Conservation (phyloP, 768 basidiomycete genomes). For the Leucosporidium creatinivorum region DNA sequence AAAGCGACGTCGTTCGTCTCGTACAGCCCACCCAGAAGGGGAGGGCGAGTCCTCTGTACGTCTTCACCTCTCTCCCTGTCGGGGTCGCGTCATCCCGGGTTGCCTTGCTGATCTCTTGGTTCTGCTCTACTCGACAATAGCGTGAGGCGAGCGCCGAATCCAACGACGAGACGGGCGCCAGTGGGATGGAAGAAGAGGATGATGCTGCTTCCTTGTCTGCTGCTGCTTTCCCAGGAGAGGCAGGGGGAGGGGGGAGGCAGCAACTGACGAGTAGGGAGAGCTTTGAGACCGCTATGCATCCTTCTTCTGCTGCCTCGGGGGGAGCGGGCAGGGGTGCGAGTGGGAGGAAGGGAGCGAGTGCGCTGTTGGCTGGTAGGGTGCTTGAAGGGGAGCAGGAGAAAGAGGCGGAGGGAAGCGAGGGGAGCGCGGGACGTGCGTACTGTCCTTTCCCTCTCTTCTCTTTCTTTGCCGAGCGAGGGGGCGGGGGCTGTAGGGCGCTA, state of each 20-base stretch:
- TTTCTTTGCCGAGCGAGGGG: too few relatives aligned
- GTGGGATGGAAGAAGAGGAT: background rate
- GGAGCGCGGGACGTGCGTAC: conserved; percentile 15
- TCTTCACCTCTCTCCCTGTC: background rate
- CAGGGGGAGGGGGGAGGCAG: background rate
- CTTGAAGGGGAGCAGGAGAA: background rate
- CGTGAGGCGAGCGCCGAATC: conserved; percentile 31
- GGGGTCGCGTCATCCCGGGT: too few relatives aligned
- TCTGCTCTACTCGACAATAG: conserved; percentile 4
- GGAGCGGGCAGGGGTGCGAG: too few relatives aligned
- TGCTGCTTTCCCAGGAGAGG: background rate
- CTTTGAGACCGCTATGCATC: background rate
- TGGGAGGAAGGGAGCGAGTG: too few relatives aligned
- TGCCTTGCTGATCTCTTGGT: background rate
- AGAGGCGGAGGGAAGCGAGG: background rate
- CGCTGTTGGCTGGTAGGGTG: too few relatives aligned
- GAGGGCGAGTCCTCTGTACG: background rate
- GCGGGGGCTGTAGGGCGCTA: too few relatives aligned
- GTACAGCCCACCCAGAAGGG: too few relatives aligned
- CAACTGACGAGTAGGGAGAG: background rate
- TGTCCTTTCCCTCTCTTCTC: background rate
- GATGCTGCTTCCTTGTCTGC: conserved; percentile 9
- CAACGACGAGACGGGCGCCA: conserved; percentile 20
- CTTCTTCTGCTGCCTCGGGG: too few relatives aligned
- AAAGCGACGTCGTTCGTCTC: too few relatives aligned